Percentiles rank a stretch among this genome's conserved stretches.
Evolutionary conservation across 2,329 filamentous ascomycete species (phyloP).

Genomic region (Curvularia lunata): DNA sequence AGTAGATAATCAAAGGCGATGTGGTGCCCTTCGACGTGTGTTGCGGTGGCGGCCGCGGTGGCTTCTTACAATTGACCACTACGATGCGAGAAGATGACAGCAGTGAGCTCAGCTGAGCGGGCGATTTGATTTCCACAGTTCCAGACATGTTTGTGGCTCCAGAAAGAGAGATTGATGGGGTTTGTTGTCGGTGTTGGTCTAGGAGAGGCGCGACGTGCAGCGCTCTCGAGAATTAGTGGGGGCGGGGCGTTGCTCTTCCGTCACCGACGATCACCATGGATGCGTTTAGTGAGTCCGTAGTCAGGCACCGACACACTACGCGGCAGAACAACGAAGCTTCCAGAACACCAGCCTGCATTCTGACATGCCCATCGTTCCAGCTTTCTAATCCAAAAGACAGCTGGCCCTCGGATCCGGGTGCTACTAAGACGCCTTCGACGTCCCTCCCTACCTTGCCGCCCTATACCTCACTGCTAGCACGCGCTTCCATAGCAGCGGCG

Average conservation of each 20-base stretch:
- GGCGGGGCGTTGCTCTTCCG: constrained; percentile 27
- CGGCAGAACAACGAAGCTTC: constrained; percentile 33
- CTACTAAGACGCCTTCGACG: background rate
- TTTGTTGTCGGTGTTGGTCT: constrained; percentile 14
- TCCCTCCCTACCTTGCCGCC: background rate
- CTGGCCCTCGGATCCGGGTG: background rate
- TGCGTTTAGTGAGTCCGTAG: constrained; percentile 5
- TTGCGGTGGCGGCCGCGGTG: constrained; percentile 6
- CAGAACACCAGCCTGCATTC: constrained; percentile 20
- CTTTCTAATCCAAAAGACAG: background rate
- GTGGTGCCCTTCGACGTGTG: constrained; percentile 5
- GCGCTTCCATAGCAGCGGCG: background rate
- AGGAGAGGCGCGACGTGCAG: constrained; percentile 25
- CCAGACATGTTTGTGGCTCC: constrained; percentile 51
- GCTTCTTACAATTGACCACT: constrained; percentile 81
- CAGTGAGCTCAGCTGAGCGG: constrained; percentile 58
- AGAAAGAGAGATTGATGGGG: constrained; percentile 9
- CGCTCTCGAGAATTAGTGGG: constrained; percentile 24
- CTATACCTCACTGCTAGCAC: background rate
- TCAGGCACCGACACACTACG: constrained; percentile 27
- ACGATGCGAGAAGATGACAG: constrained; percentile 78
- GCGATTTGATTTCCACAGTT: constrained; percentile 53
- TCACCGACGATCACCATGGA: constrained; percentile 20
- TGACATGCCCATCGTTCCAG: background rate
- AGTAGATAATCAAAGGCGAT: constrained; percentile 32